Evolutionary conservation across 2,329 filamentous ascomycete genomes (phyloP).

Genomic region (Tothia fuscella): DNA sequence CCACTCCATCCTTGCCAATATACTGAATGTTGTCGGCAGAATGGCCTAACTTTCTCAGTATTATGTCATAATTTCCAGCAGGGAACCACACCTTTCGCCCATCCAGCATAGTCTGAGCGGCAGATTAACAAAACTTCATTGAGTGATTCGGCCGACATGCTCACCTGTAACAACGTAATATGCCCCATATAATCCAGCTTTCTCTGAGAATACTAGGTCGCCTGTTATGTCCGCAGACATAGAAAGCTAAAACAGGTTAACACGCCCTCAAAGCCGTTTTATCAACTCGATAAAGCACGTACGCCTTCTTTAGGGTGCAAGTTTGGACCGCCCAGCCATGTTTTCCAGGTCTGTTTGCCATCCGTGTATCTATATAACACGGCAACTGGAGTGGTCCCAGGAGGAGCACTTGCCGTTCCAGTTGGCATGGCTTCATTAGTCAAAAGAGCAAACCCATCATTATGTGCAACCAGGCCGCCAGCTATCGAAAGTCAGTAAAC

Average conservation of each 20-base stretch:
- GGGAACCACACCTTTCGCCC: slow-evolving; percentile 1
- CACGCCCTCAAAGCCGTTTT: no score
- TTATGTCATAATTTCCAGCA: background rate
- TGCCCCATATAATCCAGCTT: slow-evolving; percentile 45
- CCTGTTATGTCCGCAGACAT: slow-evolving; percentile 50
- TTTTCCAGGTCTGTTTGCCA: slow-evolving; percentile 46
- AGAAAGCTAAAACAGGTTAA: slow-evolving; percentile 31
- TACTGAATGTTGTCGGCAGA: slow-evolving; percentile 47
- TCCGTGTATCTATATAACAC: slow-evolving; percentile 47
- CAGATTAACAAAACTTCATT: background rate
- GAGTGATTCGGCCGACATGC: background rate
- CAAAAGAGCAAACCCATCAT: slow-evolving; percentile 51
- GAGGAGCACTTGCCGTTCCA: slow-evolving; percentile 37
- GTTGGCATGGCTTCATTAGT: slow-evolving; percentile 45
- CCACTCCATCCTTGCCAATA: slow-evolving; percentile 34
- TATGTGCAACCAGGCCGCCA: slow-evolving; percentile 48
- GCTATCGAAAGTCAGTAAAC: no score
- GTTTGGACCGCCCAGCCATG: slow-evolving; percentile 45
- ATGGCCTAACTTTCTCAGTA: slow-evolving; percentile 35
- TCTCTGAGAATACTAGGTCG: slow-evolving; percentile 48
- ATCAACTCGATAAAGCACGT: background rate
- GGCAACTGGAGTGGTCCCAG: slow-evolving; percentile 38
- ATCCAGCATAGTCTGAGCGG: background rate
- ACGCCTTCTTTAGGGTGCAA: slow-evolving; percentile 28
- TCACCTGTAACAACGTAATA: slow-evolving; percentile 2